These are phyloP conservation scores for Alloascoidea africana DNA, from an alignment of 805 yeast species.

Conservation along the genomic window DNA sequence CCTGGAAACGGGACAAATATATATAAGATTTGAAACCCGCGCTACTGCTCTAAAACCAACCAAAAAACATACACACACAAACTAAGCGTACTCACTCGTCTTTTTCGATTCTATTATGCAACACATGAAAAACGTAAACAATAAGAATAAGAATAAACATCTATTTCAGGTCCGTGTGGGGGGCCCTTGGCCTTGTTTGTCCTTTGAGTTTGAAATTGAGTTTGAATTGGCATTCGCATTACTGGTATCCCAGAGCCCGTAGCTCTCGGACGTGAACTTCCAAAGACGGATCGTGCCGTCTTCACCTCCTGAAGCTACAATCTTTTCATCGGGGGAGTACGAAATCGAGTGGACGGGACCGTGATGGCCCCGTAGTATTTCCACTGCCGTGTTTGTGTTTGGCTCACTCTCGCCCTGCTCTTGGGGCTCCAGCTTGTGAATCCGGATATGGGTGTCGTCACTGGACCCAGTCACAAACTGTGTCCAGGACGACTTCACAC, in stretches of 20 bases:
- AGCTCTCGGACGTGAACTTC: slow-evolving; percentile 12
- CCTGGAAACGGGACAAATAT: no score
- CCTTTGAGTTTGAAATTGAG: no score
- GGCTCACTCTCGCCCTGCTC: slow-evolving; percentile 3
- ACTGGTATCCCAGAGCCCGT: slow-evolving; percentile 17
- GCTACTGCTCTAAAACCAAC: no score
- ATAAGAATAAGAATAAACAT: no score
- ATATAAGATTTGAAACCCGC: no score
- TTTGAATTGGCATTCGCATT: no score
- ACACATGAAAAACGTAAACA: no score
- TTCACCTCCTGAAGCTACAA: slow-evolving; percentile 12
- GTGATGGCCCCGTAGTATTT: slow-evolving; percentile 11
- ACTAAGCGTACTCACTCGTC: no score
- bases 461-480: slow-evolving; percentile 14
- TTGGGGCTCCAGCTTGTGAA: slow-evolving; percentile 14
- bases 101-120: no score
- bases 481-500: slow-evolving; percentile 9
- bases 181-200: no score
- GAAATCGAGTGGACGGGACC: slow-evolving; percentile 13
- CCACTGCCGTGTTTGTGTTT: slow-evolving; percentile 2
- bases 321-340: slow-evolving; percentile 12
- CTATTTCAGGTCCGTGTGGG: no score
- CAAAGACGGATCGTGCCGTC: slow-evolving; percentile 13
- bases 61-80: no score
- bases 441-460: slow-evolving; percentile 17